Conservation (phyloP, 2,329 filamentous ascomycete species). For the Ceratocystis destructans region DNA sequence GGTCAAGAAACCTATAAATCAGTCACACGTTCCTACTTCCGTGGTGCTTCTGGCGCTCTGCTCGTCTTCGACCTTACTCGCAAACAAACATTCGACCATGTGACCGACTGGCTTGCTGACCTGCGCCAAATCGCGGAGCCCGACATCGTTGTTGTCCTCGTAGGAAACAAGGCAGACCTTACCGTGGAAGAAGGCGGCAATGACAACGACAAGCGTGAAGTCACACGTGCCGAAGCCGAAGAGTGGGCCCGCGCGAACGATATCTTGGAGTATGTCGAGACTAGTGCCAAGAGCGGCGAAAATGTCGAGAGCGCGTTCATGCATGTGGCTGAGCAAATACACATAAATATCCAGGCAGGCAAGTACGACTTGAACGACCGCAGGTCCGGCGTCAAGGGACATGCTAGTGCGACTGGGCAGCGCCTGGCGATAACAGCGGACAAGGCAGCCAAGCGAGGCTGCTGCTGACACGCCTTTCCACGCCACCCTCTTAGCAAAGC, state of each 20-base stretch:
- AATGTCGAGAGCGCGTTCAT: slow-evolving; percentile 89
- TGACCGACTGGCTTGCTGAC: slow-evolving; percentile 87
- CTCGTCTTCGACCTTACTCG: slow-evolving; percentile 92
- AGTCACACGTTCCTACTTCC: slow-evolving; percentile 87
- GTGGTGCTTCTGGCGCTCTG: slow-evolving; percentile 56
- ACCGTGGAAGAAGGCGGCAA: slow-evolving; percentile 30
- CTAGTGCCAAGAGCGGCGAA: slow-evolving; percentile 86
- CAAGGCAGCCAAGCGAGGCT: slow-evolving; percentile 32
- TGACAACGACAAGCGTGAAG: slow-evolving; percentile 49
- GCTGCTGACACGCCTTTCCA: slow-evolving; percentile 29
- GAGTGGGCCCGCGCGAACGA: slow-evolving; percentile 79
- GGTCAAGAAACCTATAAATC: slow-evolving; percentile 97
- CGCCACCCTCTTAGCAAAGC: background rate
- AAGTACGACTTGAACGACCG: slow-evolving; percentile 90
- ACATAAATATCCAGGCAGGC: slow-evolving; percentile 89
- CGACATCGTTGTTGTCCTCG: slow-evolving; percentile 84
- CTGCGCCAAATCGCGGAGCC: slow-evolving; percentile 89
- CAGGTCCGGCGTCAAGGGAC: slow-evolving; percentile 76
- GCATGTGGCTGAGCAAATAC: slow-evolving; percentile 87
- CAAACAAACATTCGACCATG: slow-evolving; percentile 70
- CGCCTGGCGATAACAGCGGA: slow-evolving; percentile 31
- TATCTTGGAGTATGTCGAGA: slow-evolving; percentile 89
- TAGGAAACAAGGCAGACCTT: slow-evolving; percentile 90
- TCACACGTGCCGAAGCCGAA: slow-evolving; percentile 69
- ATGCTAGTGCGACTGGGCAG: slow-evolving; percentile 36